Base-by-base conservation (phyloP, 1,284 basidiomycete genomes). In the Coniferiporia sulphurascens region DNA sequence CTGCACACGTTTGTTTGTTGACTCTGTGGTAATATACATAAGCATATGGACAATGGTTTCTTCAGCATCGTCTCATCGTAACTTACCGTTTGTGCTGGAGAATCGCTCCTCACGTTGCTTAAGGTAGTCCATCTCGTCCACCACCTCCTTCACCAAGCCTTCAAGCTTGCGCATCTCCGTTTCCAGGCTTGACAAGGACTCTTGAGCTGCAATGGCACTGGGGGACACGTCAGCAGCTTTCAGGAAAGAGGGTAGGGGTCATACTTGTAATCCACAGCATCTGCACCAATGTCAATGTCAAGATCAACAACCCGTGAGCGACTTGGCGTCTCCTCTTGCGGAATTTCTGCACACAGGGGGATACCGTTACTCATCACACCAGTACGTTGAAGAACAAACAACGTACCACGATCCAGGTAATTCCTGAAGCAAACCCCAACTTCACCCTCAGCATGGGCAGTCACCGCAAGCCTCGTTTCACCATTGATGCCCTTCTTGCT, bases 81-180 rank as follows among this genome's bases (percentile, higher is more conserved):
- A 82, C 91, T 67, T 64, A 98, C 95, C 76, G 69, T 99, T 98
- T 27, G 97, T 99, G 67, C 79, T 79, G n/a, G 91, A 80, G 79
- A 99, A 98, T 51, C 83, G 81, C 68, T 91, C 86, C 73, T 99
- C 96, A 19, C 96, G 81, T 68, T 80, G 78, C 76, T 96, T 95
- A 62, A 99, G 82, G 75, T 98, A 98, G 35, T 86, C 85, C 78
- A 98, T 81, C 74, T 98, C 95, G 66, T 98, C 95, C 15, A 93
- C 85, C 60, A 99, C 89, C 76, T 98, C 96, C 72, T 93, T 93
- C 36, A 95, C 91, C 4, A 98, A 76, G 0, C 91, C 94, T 72
- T 99, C 96, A 8, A 99, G 80, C 71, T 99, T 99, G 41, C 95
- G 84, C 93, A 99, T 97, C 74, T 99, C 96, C 0, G 94, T 95